phyloP scores from a whole-genome alignment of 352 stramenopile species.

The Pythium rishiriense region DNA sequence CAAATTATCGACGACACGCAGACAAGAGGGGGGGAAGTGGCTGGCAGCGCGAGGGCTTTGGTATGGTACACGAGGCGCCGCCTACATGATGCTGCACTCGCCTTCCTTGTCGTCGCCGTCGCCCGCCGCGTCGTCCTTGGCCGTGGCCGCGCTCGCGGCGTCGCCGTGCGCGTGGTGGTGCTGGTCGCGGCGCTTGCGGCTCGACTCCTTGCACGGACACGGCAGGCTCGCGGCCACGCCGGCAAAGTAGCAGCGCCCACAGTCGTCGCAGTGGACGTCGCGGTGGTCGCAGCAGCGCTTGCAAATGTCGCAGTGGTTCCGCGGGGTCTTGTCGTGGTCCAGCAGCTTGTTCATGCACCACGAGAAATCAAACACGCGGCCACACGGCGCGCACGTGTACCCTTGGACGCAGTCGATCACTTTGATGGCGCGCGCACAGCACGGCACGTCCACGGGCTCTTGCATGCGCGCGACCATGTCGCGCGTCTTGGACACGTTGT shows the following conservation, averaged over 20 bases:
- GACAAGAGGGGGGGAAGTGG: background rate
- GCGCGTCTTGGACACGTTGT: constrained; percentile 84
- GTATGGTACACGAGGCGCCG: constrained; percentile 9
- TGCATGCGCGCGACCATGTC: constrained; percentile 81
- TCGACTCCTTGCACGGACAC: constrained; percentile 76
- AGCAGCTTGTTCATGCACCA: constrained; percentile 85
- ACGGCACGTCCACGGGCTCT: constrained; percentile 65
- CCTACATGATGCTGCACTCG: constrained; percentile 84
- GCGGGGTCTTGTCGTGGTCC: constrained; percentile 66
- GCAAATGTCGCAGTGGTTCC: constrained; percentile 86
- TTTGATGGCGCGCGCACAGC: constrained; percentile 43
- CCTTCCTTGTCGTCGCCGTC: constrained; percentile 68
- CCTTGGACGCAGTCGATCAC: constrained; percentile 79
- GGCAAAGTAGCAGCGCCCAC: constrained; percentile 83
- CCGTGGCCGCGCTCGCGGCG: background rate
- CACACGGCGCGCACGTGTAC: constrained; percentile 51
- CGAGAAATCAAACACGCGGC: constrained; percentile 67
- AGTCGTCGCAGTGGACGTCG: constrained; percentile 85
- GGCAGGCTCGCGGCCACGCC: constrained; percentile 74
- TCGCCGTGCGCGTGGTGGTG: background rate
- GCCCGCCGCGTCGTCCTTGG: constrained; percentile 20
- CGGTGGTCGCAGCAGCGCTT: constrained; percentile 86
- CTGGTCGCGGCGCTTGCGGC: constrained; percentile 43
- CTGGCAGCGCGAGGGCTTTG: constrained; percentile 1
- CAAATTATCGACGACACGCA: constrained; percentile 1